These are phyloP conservation scores for Mimosa pudica DNA, from an alignment of 306 rosid genomes.

Conservation along the genomic window DNA sequence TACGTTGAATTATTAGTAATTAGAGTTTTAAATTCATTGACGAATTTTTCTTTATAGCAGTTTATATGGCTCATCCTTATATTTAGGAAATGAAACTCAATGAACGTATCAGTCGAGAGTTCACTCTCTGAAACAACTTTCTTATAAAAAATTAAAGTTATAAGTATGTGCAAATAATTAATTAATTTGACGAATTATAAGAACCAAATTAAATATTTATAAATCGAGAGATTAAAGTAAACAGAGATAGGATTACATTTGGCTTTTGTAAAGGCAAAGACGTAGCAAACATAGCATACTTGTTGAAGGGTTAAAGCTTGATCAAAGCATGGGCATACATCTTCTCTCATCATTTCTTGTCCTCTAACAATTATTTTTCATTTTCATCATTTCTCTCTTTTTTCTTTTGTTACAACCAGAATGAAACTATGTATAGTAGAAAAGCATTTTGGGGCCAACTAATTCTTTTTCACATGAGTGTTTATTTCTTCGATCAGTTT, in stretches of 20 bases:
- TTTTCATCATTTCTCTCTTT: not conserved
- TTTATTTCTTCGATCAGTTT: not conserved
- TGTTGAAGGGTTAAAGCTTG: conserved; percentile 1
- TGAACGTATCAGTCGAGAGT: not conserved
- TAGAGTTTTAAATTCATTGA: too few relatives aligned
- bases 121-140: not conserved
- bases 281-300: not conserved
- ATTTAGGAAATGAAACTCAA: too few relatives aligned
- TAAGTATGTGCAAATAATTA: too few relatives aligned
- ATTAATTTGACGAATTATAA: not conserved
- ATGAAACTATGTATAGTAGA: not conserved
- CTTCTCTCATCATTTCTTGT: not conserved
- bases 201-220: not conserved
- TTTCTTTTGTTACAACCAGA: not conserved
- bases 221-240: not conserved
- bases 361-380: not conserved
- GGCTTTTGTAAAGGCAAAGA: not conserved
- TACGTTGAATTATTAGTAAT: too few relatives aligned
- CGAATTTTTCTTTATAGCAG: too few relatives aligned
- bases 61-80: too few relatives aligned
- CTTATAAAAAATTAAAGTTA: not conserved
- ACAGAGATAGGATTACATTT: not conserved
- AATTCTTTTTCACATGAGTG: not conserved
- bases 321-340: conserved; percentile 4
- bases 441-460: not conserved